Evolutionary conservation across 2,329 filamentous ascomycete genomes (phyloP).

Genomic region (Anthostomella pinea): DNA sequence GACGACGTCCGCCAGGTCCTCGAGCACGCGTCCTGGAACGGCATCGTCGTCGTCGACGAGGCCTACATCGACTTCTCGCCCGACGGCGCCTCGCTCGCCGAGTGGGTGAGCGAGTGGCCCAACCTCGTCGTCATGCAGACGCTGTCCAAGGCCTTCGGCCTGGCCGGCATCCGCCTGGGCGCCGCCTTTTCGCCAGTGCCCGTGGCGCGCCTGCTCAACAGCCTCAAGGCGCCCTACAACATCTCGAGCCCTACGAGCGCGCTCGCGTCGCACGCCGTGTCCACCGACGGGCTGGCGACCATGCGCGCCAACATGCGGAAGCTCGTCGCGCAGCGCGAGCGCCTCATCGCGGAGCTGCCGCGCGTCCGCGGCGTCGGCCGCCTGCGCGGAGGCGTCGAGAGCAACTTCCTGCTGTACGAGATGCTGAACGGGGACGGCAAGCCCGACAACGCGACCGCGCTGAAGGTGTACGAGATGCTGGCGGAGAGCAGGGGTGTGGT

Average conservation of each 20-base stretch:
- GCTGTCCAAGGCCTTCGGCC: constrained; percentile 93
- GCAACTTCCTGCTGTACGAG: constrained; percentile 91
- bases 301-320: constrained; percentile 70
- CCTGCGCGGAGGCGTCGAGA: constrained; percentile 73
- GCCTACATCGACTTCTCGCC: constrained; percentile 93
- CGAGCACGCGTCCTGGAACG: constrained; percentile 90
- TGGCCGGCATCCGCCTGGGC: constrained; percentile 89
- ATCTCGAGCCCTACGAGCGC: constrained; percentile 84
- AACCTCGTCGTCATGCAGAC: constrained; percentile 99
- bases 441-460: constrained; percentile 75
- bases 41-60: constrained; percentile 88
- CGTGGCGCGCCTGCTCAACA: constrained; percentile 81
- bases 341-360: constrained; percentile 71
- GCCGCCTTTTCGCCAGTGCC: constrained; percentile 74
- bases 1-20: constrained; percentile 70
- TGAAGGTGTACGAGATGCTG: constrained; percentile 78
- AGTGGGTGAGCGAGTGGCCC: constrained; percentile 89
- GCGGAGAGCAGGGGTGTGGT: constrained; percentile 88
- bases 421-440: constrained; percentile 70
- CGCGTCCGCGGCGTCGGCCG: constrained; percentile 74
- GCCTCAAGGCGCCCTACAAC: constrained; percentile 94
- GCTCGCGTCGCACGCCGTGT: constrained; percentile 72
- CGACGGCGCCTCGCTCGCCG: constrained; percentile 75
- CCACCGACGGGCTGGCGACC: constrained; percentile 61
- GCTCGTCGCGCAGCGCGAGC: constrained; percentile 73